phyloP scores from a whole-genome alignment of 2,329 filamentous ascomycete species.

The Orbilia javanica region DNA sequence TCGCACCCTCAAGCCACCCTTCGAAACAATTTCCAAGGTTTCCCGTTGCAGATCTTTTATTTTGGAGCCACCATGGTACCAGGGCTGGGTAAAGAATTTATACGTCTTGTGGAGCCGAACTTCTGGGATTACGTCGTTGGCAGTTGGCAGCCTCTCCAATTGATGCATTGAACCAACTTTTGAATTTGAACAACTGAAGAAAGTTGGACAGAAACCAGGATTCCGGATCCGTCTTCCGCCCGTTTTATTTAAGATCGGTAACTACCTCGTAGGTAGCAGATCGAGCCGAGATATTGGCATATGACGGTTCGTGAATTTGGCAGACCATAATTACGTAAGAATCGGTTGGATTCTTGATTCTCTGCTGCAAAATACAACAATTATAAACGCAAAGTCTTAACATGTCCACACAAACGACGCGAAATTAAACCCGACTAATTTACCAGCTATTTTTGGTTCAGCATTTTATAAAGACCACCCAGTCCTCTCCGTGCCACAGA shows the following conservation, averaged over 20 bases:
- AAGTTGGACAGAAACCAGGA: slow-evolving; percentile 31
- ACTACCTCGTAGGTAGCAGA: neutral
- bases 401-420: too few species aligned
- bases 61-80: slow-evolving; percentile 31
- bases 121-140: slow-evolving; percentile 50
- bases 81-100: too few species aligned
- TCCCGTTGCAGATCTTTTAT: slow-evolving; percentile 43
- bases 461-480: slow-evolving; percentile 5
- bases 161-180: slow-evolving; percentile 24
- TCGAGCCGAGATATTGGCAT: slow-evolving; percentile 1
- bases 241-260: neutral
- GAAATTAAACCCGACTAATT: too few species aligned
- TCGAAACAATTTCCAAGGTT: slow-evolving; percentile 29
- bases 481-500: slow-evolving; percentile 2
- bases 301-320: slow-evolving; percentile 3
- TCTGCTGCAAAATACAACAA: neutral
- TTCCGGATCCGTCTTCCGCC: slow-evolving; percentile 7
- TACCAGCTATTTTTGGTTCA: neutral
- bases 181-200: neutral
- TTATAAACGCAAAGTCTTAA: neutral
- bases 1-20: slow-evolving; percentile 18
- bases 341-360: neutral
- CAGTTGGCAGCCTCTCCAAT: too few species aligned
- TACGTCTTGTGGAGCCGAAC: slow-evolving; percentile 21
- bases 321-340: slow-evolving; percentile 12